Percentiles rank a stretch among this genome's conserved stretches.
phyloP scores from a whole-genome alignment of 345 rosid species.

The Luvunga scandens region DNA sequence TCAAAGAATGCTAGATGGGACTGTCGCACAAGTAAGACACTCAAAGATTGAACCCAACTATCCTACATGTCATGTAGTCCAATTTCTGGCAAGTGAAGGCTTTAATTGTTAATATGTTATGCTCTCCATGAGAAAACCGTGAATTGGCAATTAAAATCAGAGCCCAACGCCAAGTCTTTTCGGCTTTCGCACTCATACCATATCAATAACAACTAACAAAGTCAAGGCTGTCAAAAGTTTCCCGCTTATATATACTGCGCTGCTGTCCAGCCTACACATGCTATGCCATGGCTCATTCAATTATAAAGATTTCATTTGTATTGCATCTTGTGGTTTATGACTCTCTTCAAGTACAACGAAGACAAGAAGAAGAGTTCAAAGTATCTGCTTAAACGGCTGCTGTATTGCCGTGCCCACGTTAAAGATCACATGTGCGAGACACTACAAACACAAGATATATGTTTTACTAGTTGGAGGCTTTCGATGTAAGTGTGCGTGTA shows the following conservation, averaged over 20 bases:
- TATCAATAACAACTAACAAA: too few relatives aligned
- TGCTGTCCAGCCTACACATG: not conserved
- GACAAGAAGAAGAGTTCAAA: not conserved
- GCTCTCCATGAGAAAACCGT: too few relatives aligned
- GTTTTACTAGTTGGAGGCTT: conserved; percentile 17
- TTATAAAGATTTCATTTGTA: not conserved
- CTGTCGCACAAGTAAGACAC: not conserved
- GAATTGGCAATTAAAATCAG: too few relatives aligned
- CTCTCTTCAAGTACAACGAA: not conserved
- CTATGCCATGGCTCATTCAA: not conserved
- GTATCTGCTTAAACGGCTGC: not conserved
- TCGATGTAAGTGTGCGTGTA: not conserved
- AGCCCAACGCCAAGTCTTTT: too few relatives aligned
- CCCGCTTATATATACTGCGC: too few relatives aligned
- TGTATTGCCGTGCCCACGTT: not conserved
- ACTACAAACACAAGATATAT: not conserved
- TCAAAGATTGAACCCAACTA: not conserved
- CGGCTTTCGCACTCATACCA: too few relatives aligned
- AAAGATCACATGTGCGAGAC: conserved; percentile 23
- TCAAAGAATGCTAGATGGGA: not conserved
- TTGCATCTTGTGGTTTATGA: not conserved
- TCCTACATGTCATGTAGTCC: not conserved
- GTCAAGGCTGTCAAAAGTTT: too few relatives aligned
- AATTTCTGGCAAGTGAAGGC: not conserved
- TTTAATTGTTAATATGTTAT: not conserved